Evolutionary conservation across 768 basidiomycete species (phyloP), one percentile per base, ranked within the genome.

Genomic region (Leccinum subtestaceum): DNA sequence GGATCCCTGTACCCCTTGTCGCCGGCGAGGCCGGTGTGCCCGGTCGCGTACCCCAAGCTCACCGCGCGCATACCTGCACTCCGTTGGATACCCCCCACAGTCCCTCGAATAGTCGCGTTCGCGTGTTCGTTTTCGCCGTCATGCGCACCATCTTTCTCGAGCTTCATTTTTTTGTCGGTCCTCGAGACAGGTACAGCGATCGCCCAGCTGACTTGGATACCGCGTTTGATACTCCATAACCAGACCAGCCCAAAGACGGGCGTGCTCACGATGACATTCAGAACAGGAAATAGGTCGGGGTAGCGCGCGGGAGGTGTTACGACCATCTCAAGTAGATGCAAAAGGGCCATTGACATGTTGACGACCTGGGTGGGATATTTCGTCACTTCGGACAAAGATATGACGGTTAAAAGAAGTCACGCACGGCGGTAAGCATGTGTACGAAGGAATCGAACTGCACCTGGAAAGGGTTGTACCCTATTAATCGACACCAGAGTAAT

Each of bases 211-310:
- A 87, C 86, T 66, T 95, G 87, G 23, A 94, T 69, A 21, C 89
- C 83, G 50, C 89, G 86, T 63, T 87, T 88, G 70, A 93, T 85
- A 52, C 90, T 91, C 93, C 93, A 97, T 15, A 94, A 67, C 91
- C 91, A 98, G n/a, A 83, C 79, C 29, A 92, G 70, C 7, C 78
- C 82, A 69, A 98, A 96, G 17, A 96, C 84, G 1, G 85, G 88
- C 2, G 88, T 89, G 67, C 87, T 86, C 48, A 95, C 68, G 15
- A 93, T 81, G 3, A 94, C 86, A 70, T 97, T 98, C 40, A 94
- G 76, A 1, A 95, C 93, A 0, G 89, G 76, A 70, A 84, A 97
- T 43, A 97, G 72, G 71, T 96, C 93, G 0, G 93, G 95, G 63
- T 93, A 90, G 59, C 88, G 86, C 5, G 80, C 65, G 4, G 93